Base-by-base conservation (phyloP, 768 basidiomycete species). In the Lactarius hatsudake region DNA sequence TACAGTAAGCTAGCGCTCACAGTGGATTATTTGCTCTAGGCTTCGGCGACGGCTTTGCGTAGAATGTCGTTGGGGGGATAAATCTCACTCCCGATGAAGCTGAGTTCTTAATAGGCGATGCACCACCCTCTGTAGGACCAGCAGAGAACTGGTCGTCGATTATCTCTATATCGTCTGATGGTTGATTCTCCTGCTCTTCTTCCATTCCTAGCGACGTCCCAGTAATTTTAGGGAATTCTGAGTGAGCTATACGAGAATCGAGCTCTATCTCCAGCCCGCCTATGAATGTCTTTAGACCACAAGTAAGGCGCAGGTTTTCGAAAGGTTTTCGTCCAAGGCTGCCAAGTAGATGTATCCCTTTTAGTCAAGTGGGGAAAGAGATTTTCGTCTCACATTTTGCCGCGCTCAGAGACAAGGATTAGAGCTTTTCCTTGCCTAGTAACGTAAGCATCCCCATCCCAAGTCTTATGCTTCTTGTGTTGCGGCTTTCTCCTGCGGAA, bases 391-490 rank as follows among this genome's bases (percentile, higher is more conserved):
- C 74, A 93, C 91, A 86, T 75, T 78, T 87, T 85, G 3, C 92
- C 92, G 63, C 83, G 82, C 72, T 91, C 89, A 3, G 87, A 85
- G 48, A 90, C 76, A 79, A 92, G 83, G 1, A 81, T 82, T 26
- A 91, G 73, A 66, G 83, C 84, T 15, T 81, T 81, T 26, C 78
- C 81, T 40, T 76, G 74, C 43, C 81, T 79, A 36, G 85, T 84
- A 30, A 90, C 79, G 75, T 83, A 89, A 9, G 82, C 87, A 68
- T 88, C 91, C 2, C 88, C 92, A 64, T 94, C 93, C 93, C 94
- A 95, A 0, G 87, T 90, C 73, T 91, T 90, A 71, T 93, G 84
- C 76, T 94, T 94, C 79, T 82, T 91, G 72, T 87, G 85, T 61
- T 84, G 78, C 15, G 81, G 84, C 71, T 88, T 90, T 43, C 93